Evolutionary conservation across 169 alveolate genomes (phyloP).

Genomic region (Perkinsus olseni): DNA sequence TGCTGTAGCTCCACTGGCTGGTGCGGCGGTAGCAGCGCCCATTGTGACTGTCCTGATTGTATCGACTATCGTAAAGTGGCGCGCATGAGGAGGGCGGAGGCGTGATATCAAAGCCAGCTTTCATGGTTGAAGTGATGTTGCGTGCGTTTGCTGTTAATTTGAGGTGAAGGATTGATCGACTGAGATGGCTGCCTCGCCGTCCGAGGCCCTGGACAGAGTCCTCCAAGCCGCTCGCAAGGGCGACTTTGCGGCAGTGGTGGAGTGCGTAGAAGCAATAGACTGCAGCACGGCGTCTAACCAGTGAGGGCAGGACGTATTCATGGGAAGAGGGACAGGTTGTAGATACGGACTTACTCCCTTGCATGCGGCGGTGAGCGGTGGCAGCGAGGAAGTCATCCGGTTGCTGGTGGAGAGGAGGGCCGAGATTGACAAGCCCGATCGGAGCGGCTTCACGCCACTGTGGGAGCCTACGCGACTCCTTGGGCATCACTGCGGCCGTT

Average conservation of each 20-base stretch:
- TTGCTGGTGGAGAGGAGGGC: background rate
- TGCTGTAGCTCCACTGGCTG: background rate
- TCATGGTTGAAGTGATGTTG: no score
- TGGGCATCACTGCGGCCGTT: background rate
- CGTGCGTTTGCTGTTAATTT: no score
- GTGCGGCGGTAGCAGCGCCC: background rate
- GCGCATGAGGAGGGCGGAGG: background rate
- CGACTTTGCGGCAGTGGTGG: background rate
- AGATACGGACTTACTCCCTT: background rate
- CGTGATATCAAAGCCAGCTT: background rate
- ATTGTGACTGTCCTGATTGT: background rate
- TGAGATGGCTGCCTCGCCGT: background rate
- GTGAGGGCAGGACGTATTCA: background rate
- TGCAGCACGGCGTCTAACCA: background rate
- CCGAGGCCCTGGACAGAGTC: background rate
- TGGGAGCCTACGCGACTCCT: background rate
- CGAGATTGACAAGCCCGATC: background rate
- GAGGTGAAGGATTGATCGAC: no score
- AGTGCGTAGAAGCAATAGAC: background rate
- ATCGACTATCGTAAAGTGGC: background rate
- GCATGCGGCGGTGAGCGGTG: background rate
- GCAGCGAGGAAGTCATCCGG: background rate
- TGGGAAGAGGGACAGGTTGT: background rate
- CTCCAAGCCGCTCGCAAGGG: background rate
- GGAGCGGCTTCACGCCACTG: background rate